These are phyloP conservation scores for Glonium stellatum DNA, from an alignment of 495 filamentous ascomycete genomes.

Conservation along the genomic window DNA sequence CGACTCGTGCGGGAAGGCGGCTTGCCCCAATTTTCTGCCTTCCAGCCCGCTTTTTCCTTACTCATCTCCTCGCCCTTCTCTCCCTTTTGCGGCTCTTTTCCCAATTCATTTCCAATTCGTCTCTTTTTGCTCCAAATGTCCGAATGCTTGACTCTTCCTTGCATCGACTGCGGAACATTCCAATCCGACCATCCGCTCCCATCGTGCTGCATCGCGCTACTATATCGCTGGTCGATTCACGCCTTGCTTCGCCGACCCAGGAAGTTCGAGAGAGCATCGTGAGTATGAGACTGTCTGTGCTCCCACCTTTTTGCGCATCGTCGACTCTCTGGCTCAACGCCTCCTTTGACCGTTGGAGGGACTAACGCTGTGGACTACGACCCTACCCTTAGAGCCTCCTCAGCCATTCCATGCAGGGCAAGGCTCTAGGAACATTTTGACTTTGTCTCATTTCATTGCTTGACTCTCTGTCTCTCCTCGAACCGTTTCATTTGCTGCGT, in stretches of 20 bases:
- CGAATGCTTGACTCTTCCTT: background rate
- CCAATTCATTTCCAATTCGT: background rate
- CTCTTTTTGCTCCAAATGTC: background rate
- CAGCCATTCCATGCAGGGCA: no score
- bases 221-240: background rate
- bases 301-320: no score
- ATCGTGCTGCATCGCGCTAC: background rate
- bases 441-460: no score
- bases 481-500: no score
- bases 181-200: background rate
- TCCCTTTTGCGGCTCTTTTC: background rate
- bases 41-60: background rate
- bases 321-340: no score
- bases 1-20: conserved; percentile 8
- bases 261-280: background rate
- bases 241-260: background rate
- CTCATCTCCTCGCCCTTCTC: background rate
- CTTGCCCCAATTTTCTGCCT: background rate
- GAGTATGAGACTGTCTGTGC: no score
- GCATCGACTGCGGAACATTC: background rate
- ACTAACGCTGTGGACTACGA: no score
- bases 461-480: no score
- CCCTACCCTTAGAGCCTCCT: no score
- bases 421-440: no score
- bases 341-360: no score